Base-by-base conservation (phyloP, 1,284 basidiomycete genomes). In the Athelia sp. region DNA sequence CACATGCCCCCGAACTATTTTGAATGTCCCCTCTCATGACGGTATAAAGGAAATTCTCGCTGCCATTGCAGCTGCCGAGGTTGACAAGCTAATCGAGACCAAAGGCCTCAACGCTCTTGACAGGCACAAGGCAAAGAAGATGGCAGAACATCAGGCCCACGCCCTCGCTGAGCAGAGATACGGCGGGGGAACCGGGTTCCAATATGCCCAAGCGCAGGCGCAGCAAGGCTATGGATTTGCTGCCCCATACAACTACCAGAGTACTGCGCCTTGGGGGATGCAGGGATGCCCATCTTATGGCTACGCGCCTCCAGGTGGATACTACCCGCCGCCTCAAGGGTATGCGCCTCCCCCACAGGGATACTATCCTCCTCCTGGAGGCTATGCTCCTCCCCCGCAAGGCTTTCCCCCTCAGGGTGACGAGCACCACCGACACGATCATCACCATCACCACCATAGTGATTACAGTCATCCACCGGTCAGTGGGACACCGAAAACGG, bases 51-150 rank as follows among this genome's bases (percentile, higher is more conserved):
- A 62, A 53, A 50, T 62, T 18, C 55, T 62, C 34, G 59, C 58
- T 9, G 56, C 52, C 8, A 57, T 61, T 35, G 59, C 60, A n/a
- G 56, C 60, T 14, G 59, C 60, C n/a, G 60, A 62, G 44, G 56
- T 62, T 32, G 59, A 61, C 50, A 61, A 58, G 45, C 55, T 62
- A 43, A 54, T 50, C 43, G 59, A 61, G 46, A 60, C 59, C 14
- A 61, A 60, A 46, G 60, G 58, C 6, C 52, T 62, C 44, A 56
- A 57, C 50, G 57, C 50, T 52, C 19, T 62, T 24, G 60, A 62
- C 50, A 50, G 57, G 17, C 55, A 60, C 48, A 51, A 52, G 22
- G 60, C 59, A 22, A 56, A 58, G 49, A 55, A 55, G 40, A 38
- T 56, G 26, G 58, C 57, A 13, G 54, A 50, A 19, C 50, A 53